These are phyloP conservation scores for Papiliotrema nemorosa DNA, from an alignment of 1,284 basidiomycete species.

Conservation along the genomic window DNA sequence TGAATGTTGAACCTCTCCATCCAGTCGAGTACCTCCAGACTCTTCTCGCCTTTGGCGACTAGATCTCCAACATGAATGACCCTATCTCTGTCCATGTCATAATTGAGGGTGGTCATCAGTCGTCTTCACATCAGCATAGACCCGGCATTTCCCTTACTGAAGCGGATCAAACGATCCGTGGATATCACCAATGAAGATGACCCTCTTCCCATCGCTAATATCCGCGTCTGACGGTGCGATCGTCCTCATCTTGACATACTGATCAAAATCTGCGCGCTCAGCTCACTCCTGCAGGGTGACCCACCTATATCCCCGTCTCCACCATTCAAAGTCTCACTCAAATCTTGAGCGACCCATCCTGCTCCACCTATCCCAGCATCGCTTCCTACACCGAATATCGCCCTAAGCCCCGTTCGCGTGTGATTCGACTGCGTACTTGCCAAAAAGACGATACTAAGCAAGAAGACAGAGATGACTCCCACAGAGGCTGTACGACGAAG, in stretches of 20 bases:
- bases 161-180: slow-evolving; percentile 73
- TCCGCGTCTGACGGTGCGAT: slow-evolving; percentile 26
- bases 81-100: slow-evolving; percentile 59
- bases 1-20: slow-evolving; percentile 60
- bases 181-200: slow-evolving; percentile 75
- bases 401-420: slow-evolving; percentile 13
- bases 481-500: slow-evolving; percentile 31
- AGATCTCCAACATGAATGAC: slow-evolving; percentile 80
- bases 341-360: slow-evolving; percentile 11
- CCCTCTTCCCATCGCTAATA: slow-evolving; percentile 47
- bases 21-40: slow-evolving; percentile 63
- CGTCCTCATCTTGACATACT: slow-evolving; percentile 40
- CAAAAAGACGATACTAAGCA: slow-evolving; percentile 34
- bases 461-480: slow-evolving; percentile 40
- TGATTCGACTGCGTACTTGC: slow-evolving; percentile 17
- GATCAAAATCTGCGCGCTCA: slow-evolving; percentile 31
- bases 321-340: slow-evolving; percentile 5
- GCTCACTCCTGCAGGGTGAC: not conserved
- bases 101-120: slow-evolving; percentile 61
- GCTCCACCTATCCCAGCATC: slow-evolving; percentile 16
- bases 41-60: slow-evolving; percentile 65
- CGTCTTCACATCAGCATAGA: slow-evolving; percentile 49
- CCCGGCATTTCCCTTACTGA: slow-evolving; percentile 53
- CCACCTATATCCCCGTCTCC: slow-evolving; percentile 10
- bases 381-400: slow-evolving; percentile 22